phyloP scores from a whole-genome alignment of 1,284 basidiomycete species.

The Amylostereum areolatum region DNA sequence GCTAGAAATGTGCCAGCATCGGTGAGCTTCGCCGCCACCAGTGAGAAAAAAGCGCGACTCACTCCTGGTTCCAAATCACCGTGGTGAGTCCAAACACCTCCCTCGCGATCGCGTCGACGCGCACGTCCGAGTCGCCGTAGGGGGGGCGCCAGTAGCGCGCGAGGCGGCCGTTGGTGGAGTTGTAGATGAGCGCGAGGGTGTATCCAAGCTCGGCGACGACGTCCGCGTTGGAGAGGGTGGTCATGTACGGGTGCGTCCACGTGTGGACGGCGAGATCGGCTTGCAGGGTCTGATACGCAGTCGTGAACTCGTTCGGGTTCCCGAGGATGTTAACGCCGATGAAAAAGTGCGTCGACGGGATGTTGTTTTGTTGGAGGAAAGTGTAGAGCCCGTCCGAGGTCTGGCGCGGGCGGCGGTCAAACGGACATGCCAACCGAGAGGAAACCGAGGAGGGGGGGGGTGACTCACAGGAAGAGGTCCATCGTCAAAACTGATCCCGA shows the following conservation, averaged over 20 bases:
- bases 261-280: slow-evolving; percentile 77
- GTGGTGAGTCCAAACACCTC: slow-evolving; percentile 67
- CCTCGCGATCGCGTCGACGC: slow-evolving; percentile 68
- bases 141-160: slow-evolving; percentile 76
- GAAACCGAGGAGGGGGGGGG: not conserved
- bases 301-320: slow-evolving; percentile 48
- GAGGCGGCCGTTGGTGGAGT: slow-evolving; percentile 70
- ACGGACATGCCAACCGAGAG: slow-evolving; percentile 4
- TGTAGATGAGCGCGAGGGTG: slow-evolving; percentile 77
- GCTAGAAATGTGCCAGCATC: too few species aligned
- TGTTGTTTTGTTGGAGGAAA: slow-evolving; percentile 57
- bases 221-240: slow-evolving; percentile 63
- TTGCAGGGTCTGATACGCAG: slow-evolving; percentile 42
- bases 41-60: slow-evolving; percentile 17
- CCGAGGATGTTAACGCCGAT: slow-evolving; percentile 70
- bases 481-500: slow-evolving; percentile 72
- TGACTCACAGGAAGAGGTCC: slow-evolving; percentile 58
- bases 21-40: not conserved
- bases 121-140: slow-evolving; percentile 70
- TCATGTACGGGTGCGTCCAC: slow-evolving; percentile 79
- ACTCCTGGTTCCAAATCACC: slow-evolving; percentile 81
- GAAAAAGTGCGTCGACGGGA: slow-evolving; percentile 74
- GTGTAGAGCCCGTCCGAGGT: slow-evolving; percentile 36
- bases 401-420: slow-evolving; percentile 13
- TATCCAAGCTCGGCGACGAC: slow-evolving; percentile 79